Evolutionary conservation across 2,329 filamentous ascomycete genomes (phyloP).

Genomic region (Colletotrichum costaricense): DNA sequence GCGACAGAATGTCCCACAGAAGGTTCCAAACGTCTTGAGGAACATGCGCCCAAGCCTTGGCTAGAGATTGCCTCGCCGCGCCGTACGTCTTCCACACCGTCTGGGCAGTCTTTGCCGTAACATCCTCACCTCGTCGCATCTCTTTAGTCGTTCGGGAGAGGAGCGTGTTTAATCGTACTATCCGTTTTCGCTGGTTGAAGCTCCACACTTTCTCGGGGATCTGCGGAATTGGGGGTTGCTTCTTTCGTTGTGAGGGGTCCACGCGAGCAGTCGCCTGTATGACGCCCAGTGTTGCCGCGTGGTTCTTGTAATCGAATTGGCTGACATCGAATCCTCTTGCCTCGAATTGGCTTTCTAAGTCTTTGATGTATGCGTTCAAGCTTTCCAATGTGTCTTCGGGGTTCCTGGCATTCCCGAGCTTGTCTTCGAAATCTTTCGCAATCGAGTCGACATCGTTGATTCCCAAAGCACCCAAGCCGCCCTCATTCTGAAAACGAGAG

Average conservation of each 20-base stretch:
- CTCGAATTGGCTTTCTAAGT: conserved; percentile 41
- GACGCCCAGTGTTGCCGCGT: conserved; percentile 25
- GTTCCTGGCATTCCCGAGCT: conserved; percentile 40
- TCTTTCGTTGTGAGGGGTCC: conserved; percentile 32
- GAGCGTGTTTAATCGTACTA: conserved; percentile 48
- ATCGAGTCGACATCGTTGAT: conserved; percentile 61
- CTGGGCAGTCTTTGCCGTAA: conserved; percentile 47
- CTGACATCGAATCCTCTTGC: conserved; percentile 28
- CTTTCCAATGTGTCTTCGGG: conserved; percentile 48
- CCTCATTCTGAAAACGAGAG: conserved; percentile 39
- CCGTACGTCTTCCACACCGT: conserved; percentile 63
- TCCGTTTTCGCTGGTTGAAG: conserved; percentile 50
- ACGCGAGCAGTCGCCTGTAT: conserved; percentile 37
- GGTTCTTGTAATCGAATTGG: conserved; percentile 29
- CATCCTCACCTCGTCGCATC: conserved; percentile 40
- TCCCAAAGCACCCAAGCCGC: conserved; percentile 46
- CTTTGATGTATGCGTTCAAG: conserved; percentile 50
- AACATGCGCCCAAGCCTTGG: conserved; percentile 63
- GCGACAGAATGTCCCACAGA: conserved; percentile 73
- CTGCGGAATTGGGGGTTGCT: conserved; percentile 42
- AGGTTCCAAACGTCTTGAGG: conserved; percentile 71
- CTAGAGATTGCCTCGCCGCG: conserved; percentile 55
- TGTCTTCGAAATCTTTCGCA: conserved; percentile 38
- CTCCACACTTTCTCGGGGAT: conserved; percentile 51
- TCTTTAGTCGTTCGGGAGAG: conserved; percentile 45